Evolutionary conservation across 169 alveolate species (phyloP).

Genomic region (Miamiensis avidus): DNA sequence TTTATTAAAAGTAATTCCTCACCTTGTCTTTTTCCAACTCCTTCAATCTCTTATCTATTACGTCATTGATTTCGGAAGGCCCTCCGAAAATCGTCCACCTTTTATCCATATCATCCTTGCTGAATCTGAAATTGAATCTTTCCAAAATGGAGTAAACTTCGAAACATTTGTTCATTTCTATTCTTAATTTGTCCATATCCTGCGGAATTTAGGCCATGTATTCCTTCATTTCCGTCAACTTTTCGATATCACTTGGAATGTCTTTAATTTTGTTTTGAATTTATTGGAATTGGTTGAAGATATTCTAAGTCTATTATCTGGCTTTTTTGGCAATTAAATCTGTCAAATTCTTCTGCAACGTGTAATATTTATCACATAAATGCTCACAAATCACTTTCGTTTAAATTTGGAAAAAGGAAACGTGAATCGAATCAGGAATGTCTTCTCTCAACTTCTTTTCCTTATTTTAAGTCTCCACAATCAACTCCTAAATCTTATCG

Average conservation of each 20-base stretch:
- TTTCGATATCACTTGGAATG: conserved; percentile 89
- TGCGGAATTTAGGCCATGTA: conserved; percentile 86
- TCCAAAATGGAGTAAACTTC: conserved; percentile 83
- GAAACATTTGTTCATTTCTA: conserved; percentile 80
- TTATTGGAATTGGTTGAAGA: conserved; percentile 80
- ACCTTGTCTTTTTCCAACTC: conserved; percentile 87
- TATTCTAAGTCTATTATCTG: conserved; percentile 80
- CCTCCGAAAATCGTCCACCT: conserved; percentile 90
- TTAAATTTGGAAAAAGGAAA: conserved; percentile 87
- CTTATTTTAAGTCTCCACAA: conserved; percentile 71
- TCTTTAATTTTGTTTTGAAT: conserved; percentile 81
- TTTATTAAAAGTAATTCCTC: conserved; percentile 49
- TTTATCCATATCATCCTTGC: conserved; percentile 81
- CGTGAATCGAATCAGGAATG: conserved; percentile 82
- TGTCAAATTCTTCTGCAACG: conserved; percentile 79
- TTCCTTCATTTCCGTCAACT: conserved; percentile 85
- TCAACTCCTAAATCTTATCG: conserved; percentile 81
- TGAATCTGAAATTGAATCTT: conserved; percentile 76
- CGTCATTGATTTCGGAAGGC: conserved; percentile 82
- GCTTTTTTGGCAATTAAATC: conserved; percentile 87
- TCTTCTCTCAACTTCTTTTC: conserved; percentile 75
- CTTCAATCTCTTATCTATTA: conserved; percentile 75
- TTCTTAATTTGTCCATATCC: conserved; percentile 79
- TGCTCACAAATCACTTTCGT: conserved; percentile 86
- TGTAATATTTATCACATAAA: conserved; percentile 80